Evolutionary conservation across 2,329 filamentous ascomycete species (phyloP).

Genomic region (Pseudogymnoascus sp.): DNA sequence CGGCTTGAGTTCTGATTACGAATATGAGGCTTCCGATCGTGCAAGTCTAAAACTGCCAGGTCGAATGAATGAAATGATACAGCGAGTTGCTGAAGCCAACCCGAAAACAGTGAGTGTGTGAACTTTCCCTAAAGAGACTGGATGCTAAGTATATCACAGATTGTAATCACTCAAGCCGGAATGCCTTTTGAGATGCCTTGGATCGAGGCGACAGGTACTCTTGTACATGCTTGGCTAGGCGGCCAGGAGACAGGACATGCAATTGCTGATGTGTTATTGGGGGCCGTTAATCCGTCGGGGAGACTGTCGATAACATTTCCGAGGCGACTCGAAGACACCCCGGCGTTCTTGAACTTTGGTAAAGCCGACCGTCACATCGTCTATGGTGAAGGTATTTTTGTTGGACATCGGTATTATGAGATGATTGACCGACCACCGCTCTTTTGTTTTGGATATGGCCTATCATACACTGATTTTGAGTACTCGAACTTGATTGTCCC

Average conservation of each 20-base stretch:
- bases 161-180: too few species aligned
- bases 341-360: slow-evolving; percentile 51
- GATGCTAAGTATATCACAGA: too few species aligned
- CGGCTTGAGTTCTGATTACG: background rate
- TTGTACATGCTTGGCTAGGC: too few species aligned
- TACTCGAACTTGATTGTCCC: too few species aligned
- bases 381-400: slow-evolving; percentile 57
- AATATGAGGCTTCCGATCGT: background rate
- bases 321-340: slow-evolving; percentile 47
- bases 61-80: background rate
- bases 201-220: too few species aligned
- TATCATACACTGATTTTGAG: slow-evolving; percentile 45
- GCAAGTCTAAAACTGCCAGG: background rate
- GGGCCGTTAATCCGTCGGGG: slow-evolving; percentile 44
- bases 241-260: too few species aligned
- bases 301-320: slow-evolving; percentile 45
- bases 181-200: too few species aligned
- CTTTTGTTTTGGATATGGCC: slow-evolving; percentile 55
- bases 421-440: slow-evolving; percentile 45
- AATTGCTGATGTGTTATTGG: slow-evolving; percentile 48
- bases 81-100: background rate
- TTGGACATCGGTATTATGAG: slow-evolving; percentile 58
- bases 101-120: too few species aligned
- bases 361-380: slow-evolving; percentile 48
- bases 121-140: too few species aligned